Conservation (phyloP, 176 grass and related monocot genomes). For the Rhipidocladum racemiflorum region DNA sequence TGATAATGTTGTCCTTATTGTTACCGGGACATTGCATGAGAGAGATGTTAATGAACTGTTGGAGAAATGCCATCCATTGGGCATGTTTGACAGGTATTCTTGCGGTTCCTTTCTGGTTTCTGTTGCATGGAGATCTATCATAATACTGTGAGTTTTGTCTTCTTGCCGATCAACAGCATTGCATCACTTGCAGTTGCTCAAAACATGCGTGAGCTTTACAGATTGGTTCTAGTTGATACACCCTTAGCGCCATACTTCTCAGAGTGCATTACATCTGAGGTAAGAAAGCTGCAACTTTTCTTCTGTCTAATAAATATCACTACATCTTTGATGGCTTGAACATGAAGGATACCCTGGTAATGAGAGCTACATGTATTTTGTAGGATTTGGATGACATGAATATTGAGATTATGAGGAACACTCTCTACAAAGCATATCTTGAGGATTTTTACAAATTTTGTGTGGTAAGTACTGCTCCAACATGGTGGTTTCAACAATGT, state of each 20-base stretch:
- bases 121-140: conserved; percentile 10
- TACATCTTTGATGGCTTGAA: not conserved
- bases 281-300: conserved; percentile 28
- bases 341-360: conserved; percentile 14
- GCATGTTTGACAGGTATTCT: conserved; percentile 99
- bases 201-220: conserved; percentile 99
- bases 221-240: conserved; percentile 92
- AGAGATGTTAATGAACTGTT: conserved; percentile 94
- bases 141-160: conserved; percentile 9
- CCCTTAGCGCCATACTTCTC: conserved; percentile 95
- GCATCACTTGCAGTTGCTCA: conserved; percentile 95
- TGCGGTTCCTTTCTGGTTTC: not conserved
- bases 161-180: conserved; percentile 60
- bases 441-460: conserved; percentile 97
- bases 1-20: conserved; percentile 99
- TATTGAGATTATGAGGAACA: conserved; percentile 99
- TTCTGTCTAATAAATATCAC: conserved; percentile 1
- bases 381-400: conserved; percentile 99
- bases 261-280: conserved; percentile 99
- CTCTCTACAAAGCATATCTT: conserved; percentile 98
- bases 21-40: conserved; percentile 94
- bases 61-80: conserved; percentile 97
- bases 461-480: conserved; percentile 46
- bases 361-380: conserved; percentile 24
- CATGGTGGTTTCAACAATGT: not conserved